Conservation (phyloP, 164 flowering plant genomes). For the Vitis amurensis region DNA sequence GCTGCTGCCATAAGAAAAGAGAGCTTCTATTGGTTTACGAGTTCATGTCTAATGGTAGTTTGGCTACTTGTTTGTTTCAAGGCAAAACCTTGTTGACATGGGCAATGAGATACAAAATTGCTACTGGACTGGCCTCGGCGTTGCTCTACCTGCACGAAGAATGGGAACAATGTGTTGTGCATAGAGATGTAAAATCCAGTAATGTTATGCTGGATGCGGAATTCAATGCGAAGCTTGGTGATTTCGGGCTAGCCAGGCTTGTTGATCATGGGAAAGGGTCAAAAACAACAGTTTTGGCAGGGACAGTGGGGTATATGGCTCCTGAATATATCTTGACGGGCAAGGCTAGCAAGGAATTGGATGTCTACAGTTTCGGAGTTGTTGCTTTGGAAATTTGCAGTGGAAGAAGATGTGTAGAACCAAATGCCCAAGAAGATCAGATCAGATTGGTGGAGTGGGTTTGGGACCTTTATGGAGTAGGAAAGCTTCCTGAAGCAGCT, state of each 20-base stretch:
- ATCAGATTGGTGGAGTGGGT: constrained; percentile 21
- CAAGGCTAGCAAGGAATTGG: constrained; percentile 25
- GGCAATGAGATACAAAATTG: constrained; percentile 34
- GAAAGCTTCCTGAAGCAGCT: not conserved
- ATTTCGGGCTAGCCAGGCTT: constrained; percentile 37
- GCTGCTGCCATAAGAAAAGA: constrained; percentile 32
- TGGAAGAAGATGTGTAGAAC: constrained; percentile 15
- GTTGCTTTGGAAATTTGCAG: constrained; percentile 24
- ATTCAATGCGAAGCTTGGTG: constrained; percentile 32
- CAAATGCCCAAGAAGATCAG: not conserved
- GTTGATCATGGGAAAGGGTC: constrained; percentile 23
- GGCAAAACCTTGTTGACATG: constrained; percentile 16
- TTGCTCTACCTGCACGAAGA: constrained; percentile 46
- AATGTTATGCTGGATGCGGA: constrained; percentile 28
- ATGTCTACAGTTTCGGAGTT: constrained; percentile 30
- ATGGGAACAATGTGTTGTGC: constrained; percentile 39
- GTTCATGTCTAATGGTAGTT: constrained; percentile 40
- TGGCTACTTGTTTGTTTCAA: constrained; percentile 29
- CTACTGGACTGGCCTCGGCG: constrained; percentile 25
- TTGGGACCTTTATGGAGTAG: constrained; percentile 22
- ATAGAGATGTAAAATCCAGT: constrained; percentile 29
- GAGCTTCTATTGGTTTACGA: constrained; percentile 38
- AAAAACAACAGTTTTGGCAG: constrained; percentile 22
- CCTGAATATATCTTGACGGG: constrained; percentile 22
- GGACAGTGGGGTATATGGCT: constrained; percentile 35